Evolutionary conservation across 2,329 filamentous ascomycete species (phyloP).

Genomic region (Penicillium rolfsii): DNA sequence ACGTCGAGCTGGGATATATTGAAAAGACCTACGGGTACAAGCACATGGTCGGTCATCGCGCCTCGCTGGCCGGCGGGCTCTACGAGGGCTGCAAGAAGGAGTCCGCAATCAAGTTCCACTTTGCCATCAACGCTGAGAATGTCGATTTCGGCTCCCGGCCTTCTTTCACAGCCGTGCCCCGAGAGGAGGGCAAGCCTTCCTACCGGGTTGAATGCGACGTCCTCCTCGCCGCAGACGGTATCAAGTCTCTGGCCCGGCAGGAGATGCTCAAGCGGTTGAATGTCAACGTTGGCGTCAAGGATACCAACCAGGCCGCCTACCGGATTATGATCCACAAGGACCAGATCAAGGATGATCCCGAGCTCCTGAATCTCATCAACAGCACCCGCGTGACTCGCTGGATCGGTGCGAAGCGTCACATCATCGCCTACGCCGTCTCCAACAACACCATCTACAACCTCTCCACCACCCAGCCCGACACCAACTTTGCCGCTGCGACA

Average conservation of each 20-base stretch:
- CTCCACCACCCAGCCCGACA: conserved; percentile 64
- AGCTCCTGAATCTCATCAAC: conserved; percentile 60
- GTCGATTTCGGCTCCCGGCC: conserved; percentile 63
- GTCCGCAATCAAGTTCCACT: conserved; percentile 68
- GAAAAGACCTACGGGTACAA: conserved; percentile 70
- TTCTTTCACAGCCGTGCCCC: conserved; percentile 62
- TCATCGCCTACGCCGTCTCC: conserved; percentile 69
- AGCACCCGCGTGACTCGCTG: conserved; percentile 62
- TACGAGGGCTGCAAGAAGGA: conserved; percentile 71
- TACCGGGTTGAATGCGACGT: conserved; percentile 57
- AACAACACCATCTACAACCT: conserved; percentile 69
- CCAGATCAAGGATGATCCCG: conserved; percentile 51
- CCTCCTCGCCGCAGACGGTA: conserved; percentile 58
- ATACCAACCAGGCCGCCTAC: conserved; percentile 59
- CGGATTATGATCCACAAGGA: conserved; percentile 57
- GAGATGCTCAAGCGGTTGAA: conserved; percentile 47
- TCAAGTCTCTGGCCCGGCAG: conserved; percentile 54
- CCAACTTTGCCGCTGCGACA: conserved; percentile 61
- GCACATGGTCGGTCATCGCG: conserved; percentile 79
- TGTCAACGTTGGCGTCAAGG: conserved; percentile 47
- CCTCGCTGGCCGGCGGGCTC: conserved; percentile 69
- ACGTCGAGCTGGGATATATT: conserved; percentile 71
- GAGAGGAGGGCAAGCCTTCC: conserved; percentile 52
- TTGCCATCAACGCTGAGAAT: conserved; percentile 60
- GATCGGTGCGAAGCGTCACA: conserved; percentile 68